Base-by-base conservation (phyloP, 805 yeast genomes). In the Kurtzmaniella fragi region DNA sequence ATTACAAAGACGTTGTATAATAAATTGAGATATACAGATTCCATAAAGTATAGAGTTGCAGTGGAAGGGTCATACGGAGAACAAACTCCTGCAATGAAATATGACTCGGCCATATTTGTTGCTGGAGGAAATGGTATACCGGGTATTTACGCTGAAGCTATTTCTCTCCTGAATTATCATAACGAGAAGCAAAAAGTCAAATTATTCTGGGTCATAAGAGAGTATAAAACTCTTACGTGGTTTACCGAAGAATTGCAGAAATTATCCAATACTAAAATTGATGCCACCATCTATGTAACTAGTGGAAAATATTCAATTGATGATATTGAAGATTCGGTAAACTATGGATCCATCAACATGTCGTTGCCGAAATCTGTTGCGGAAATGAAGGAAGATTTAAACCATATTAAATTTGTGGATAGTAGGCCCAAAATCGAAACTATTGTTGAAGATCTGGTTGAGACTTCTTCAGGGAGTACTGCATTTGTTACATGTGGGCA, bases 41-140 rank as follows among this genome's bases (percentile, higher is more conserved):
- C 41, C 8, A 41, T 52, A 9, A 28, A 44, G 46, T 16, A 53
- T 73, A 65, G 71, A 34, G 67, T 76, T 5, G 52, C 73, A 8
- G 65, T 80, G 15, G 86, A 80, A 47, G 86, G 86, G 0, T 80
- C 83, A 0, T 80, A 80, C 47, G 85, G 85, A 1, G 55, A 61
- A 3, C 51, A 53, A 12, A 52, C 67, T 2, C 80, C 79, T 1
- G 71, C 75, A 42, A 64, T 64, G 34, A 62, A 67, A 15, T 77
- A 72, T 48, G 66, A 65, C 28, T 65, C 67, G 34, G 71, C 73
- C 1, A 57, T 78, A 6, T 67, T 78, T 32, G 56, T 80, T 31
- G 80, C 82, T 3, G 85, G 85, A 8, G 86, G 85, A 5, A 75
- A 77, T 44, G 86, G 86, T 9, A 69, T 80, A 49, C 77, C 86